Evolutionary conservation across 2,329 filamentous ascomycete species (phyloP).

Genomic region (Cadophora luteo-olivacea): DNA sequence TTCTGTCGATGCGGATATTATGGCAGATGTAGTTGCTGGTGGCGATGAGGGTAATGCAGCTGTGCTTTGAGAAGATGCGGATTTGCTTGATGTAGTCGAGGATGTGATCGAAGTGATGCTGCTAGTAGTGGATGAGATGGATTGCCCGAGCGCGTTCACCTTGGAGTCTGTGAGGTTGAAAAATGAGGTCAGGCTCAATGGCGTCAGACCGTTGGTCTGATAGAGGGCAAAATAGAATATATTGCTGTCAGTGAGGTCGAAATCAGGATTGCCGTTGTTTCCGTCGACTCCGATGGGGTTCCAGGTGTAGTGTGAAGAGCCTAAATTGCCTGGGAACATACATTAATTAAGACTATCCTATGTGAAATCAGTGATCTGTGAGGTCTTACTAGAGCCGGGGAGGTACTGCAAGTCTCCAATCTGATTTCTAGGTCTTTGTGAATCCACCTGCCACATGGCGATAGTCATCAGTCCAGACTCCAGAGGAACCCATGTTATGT

Average conservation of each 20-base stretch:
- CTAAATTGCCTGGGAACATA: neutral
- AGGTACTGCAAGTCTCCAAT: slow-evolving; percentile 5
- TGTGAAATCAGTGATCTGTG: neutral
- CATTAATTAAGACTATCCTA: neutral
- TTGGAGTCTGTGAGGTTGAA: neutral
- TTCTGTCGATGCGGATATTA: neutral
- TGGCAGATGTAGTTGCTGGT: neutral
- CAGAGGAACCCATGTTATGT: slow-evolving; percentile 9
- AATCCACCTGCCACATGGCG: neutral
- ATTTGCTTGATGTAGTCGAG: neutral
- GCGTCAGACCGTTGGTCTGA: neutral
- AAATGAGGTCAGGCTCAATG: neutral
- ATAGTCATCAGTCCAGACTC: neutral
- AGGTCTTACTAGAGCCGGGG: neutral
- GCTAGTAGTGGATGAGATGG: neutral
- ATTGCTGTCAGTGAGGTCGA: slow-evolving; percentile 1
- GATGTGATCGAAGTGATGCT: neutral
- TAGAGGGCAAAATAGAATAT: slow-evolving; percentile 6
- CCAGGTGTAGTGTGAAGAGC: neutral
- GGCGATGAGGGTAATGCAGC: neutral
- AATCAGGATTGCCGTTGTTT: neutral
- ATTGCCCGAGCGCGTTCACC: neutral
- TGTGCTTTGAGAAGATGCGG: neutral
- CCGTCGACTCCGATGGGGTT: slow-evolving; percentile 10
- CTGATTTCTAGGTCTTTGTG: neutral